A percentile compares a stretch with the other conserved stretches of the same genome.
Conservation (phyloP, 768 basidiomycete species). For the Obba rivulosa region DNA sequence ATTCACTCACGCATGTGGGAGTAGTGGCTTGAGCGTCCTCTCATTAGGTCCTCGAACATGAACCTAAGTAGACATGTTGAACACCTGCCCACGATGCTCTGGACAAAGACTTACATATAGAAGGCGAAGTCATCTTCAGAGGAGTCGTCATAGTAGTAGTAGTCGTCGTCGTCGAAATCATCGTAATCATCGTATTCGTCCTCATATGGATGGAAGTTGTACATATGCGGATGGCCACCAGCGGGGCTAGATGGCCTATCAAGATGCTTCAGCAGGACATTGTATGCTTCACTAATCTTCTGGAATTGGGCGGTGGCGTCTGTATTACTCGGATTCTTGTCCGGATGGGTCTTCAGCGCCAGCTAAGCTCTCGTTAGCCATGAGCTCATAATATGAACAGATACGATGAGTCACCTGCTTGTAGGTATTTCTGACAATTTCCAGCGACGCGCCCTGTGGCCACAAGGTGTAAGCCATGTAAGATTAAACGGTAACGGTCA, state of each 20-base stretch:
- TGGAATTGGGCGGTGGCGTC: slow-evolving; percentile 69
- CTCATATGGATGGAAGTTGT: slow-evolving; percentile 30
- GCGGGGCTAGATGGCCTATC: slow-evolving; percentile 31
- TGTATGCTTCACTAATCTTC: slow-evolving; percentile 63
- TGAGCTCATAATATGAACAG: slow-evolving; percentile 1
- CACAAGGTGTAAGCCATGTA: no score
- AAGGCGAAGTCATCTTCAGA: slow-evolving; percentile 29
- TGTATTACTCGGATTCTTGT: slow-evolving; percentile 66
- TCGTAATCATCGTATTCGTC: slow-evolving; percentile 27
- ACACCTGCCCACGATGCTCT: background rate
- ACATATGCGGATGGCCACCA: slow-evolving; percentile 12
- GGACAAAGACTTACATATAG: slow-evolving; percentile 37
- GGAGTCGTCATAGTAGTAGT: slow-evolving; percentile 25
- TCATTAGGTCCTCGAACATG: slow-evolving; percentile 42
- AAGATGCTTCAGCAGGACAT: slow-evolving; percentile 50
- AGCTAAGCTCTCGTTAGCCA: slow-evolving; percentile 35
- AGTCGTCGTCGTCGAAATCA: slow-evolving; percentile 30
- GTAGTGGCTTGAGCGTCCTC: slow-evolving; percentile 28
- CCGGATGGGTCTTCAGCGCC: slow-evolving; percentile 67
- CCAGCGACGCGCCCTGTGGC: slow-evolving; percentile 53
- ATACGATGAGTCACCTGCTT: slow-evolving; percentile 44
- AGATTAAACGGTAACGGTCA: slow-evolving; percentile 1
- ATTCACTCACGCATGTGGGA: slow-evolving; percentile 7
- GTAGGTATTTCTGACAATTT: slow-evolving; percentile 63
- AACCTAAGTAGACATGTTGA: slow-evolving; percentile 30